These are phyloP conservation scores for Leccinum truebloodii DNA, from an alignment of 768 basidiomycete species.

Conservation along the genomic window DNA sequence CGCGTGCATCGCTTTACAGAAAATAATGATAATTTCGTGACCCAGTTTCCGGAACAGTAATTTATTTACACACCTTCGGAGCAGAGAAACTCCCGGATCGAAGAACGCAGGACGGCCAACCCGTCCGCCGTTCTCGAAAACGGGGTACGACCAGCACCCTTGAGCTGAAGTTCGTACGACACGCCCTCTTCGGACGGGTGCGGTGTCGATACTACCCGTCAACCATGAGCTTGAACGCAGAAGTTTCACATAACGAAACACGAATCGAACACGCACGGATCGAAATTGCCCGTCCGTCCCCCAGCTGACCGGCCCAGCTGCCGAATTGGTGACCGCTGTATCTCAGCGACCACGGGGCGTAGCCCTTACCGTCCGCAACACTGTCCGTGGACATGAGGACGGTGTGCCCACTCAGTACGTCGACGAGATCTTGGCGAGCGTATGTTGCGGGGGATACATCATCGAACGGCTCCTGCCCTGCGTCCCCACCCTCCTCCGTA, in stretches of 20 bases:
- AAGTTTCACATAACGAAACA: slow-evolving; percentile 1
- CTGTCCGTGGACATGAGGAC: slow-evolving; percentile 51
- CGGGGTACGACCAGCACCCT: slow-evolving; percentile 92
- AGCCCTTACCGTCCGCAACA: slow-evolving; percentile 35
- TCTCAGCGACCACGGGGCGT: slow-evolving; percentile 77
- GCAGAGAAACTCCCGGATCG: slow-evolving; percentile 90
- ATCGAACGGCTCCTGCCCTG: slow-evolving; percentile 6
- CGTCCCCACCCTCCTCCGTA: slow-evolving; percentile 31
- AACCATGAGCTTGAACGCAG: slow-evolving; percentile 8
- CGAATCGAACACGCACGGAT: slow-evolving; percentile 48
- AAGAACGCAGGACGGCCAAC: slow-evolving; percentile 91
- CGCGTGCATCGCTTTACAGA: slow-evolving; percentile 65
- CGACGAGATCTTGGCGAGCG: slow-evolving; percentile 70
- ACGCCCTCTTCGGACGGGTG: slow-evolving; percentile 57
- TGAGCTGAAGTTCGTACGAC: slow-evolving; percentile 87
- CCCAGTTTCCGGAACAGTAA: neutral
- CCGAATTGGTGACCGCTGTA: slow-evolving; percentile 95
- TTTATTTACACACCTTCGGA: slow-evolving; percentile 64
- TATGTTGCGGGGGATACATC: slow-evolving; percentile 34
- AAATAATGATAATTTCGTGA: neutral
- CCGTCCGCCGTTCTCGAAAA: slow-evolving; percentile 94
- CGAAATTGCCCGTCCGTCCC: slow-evolving; percentile 94
- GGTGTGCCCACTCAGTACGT: slow-evolving; percentile 78
- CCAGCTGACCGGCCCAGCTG: slow-evolving; percentile 89
- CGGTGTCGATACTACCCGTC: slow-evolving; percentile 67